These are phyloP conservation scores for Gremmenia infestans DNA, from an alignment of 2,329 filamentous ascomycete species.

Conservation along the genomic window DNA sequence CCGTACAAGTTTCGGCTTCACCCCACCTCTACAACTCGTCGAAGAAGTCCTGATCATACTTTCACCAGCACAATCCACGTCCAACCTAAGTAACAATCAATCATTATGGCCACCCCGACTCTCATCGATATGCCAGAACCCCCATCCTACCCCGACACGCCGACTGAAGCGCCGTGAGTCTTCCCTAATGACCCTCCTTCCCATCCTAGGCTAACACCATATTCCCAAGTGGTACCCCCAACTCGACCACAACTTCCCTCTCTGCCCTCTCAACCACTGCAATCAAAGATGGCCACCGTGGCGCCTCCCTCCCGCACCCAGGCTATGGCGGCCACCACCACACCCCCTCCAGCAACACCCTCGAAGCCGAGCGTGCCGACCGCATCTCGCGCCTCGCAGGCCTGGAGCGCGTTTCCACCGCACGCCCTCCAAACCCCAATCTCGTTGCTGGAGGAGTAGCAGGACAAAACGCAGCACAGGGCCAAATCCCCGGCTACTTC, in stretches of 20 bases:
- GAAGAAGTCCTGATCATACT: neutral
- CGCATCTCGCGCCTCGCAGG: slow-evolving; percentile 92
- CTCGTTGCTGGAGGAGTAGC: slow-evolving; percentile 32
- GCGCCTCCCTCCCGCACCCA: slow-evolving; percentile 61
- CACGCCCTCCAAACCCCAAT: slow-evolving; percentile 42
- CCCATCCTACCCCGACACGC: slow-evolving; percentile 77
- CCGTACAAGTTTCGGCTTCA: no score
- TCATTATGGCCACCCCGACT: slow-evolving; percentile 40
- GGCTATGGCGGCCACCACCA: slow-evolving; percentile 53
- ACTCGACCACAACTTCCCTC: slow-evolving; percentile 85
- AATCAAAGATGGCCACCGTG: slow-evolving; percentile 93
- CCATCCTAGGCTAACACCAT: slow-evolving; percentile 13
- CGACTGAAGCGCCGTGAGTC: slow-evolving; percentile 82
- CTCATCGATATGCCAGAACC: slow-evolving; percentile 81
- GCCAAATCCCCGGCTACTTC: slow-evolving; percentile 65
- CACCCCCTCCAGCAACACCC: slow-evolving; percentile 62
- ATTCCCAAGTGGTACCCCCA: slow-evolving; percentile 73
- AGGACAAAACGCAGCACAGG: slow-evolving; percentile 11
- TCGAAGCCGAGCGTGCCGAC: slow-evolving; percentile 89
- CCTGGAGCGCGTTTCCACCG: slow-evolving; percentile 81
- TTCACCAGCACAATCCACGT: neutral
- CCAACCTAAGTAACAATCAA: neutral
- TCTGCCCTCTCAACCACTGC: slow-evolving; percentile 89
- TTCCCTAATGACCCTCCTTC: slow-evolving; percentile 12
- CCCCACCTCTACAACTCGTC: neutral